phyloP scores from a whole-genome alignment of 176 grass and related monocot genomes.

The Alloteropsis semialata region DNA sequence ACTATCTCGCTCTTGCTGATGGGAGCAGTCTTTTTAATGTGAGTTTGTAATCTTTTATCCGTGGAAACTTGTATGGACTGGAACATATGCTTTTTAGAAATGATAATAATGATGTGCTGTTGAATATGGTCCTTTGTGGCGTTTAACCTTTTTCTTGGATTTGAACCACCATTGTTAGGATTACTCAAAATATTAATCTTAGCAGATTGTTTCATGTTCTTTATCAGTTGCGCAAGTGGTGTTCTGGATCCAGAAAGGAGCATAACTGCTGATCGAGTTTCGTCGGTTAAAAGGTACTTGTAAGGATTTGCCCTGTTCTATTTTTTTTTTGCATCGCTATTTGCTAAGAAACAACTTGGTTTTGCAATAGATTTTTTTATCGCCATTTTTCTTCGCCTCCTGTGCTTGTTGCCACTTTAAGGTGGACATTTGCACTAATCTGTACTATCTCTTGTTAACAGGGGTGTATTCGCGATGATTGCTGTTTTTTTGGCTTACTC shows the following conservation, averaged over 20 bases:
- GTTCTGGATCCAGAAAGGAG: conserved; percentile 85
- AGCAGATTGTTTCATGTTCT: conserved; percentile 13
- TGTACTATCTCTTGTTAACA: conserved; percentile 27
- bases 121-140: neutral
- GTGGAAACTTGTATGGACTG: neutral
- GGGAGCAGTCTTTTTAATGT: conserved; percentile 94
- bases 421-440: neutral
- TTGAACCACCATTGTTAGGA: neutral
- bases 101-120: conserved; percentile 4
- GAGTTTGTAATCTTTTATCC: conserved; percentile 18
- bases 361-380: neutral
- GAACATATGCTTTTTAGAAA: neutral
- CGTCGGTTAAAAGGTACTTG: conserved; percentile 80
- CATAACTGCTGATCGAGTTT: conserved; percentile 54
- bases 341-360: neutral
- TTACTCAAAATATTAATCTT: neutral
- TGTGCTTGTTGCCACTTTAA: conserved; percentile 11
- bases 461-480: conserved; percentile 98
- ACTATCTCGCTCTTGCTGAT: conserved; percentile 77
- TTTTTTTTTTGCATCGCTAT: neutral
- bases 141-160: neutral
- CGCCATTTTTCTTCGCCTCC: neutral
- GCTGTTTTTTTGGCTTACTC: conserved; percentile 97
- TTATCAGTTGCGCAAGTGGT: conserved; percentile 91
- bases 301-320: neutral